Conservation (phyloP, 192 early-diverging fungal species). For the Backusella tarrabulga region DNA sequence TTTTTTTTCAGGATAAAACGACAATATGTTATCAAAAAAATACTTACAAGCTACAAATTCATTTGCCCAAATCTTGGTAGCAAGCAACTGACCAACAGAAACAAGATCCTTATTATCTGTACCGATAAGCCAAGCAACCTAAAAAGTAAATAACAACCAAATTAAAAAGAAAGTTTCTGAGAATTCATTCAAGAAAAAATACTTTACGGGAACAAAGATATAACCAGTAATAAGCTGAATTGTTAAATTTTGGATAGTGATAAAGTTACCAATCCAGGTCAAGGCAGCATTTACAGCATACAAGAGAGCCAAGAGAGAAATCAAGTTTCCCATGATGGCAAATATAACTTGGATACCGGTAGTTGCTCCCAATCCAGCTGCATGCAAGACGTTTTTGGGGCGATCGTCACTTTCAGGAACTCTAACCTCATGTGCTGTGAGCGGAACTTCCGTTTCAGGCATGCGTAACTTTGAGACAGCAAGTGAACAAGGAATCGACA, state of each 20-base stretch:
- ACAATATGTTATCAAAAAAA: background rate
- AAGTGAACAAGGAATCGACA: slow-evolving; percentile 87
- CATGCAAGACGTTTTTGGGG: slow-evolving; percentile 77
- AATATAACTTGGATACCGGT: slow-evolving; percentile 73
- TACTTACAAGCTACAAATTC: slow-evolving; percentile 80
- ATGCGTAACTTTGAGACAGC: slow-evolving; percentile 83
- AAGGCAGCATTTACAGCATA: slow-evolving; percentile 64
- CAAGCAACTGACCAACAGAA: slow-evolving; percentile 62
- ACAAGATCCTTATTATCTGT: slow-evolving; percentile 42
- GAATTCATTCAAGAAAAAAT: background rate
- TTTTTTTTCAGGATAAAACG: background rate
- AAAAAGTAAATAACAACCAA: slow-evolving; percentile 2
- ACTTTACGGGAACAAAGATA: slow-evolving; percentile 68
- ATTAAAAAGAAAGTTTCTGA: background rate
- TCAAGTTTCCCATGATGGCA: slow-evolving; percentile 73
- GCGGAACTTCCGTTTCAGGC: slow-evolving; percentile 80
- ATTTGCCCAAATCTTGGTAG: slow-evolving; percentile 78
- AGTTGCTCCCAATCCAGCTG: slow-evolving; percentile 80
- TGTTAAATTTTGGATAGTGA: slow-evolving; percentile 55
- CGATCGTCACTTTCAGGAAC: slow-evolving; percentile 56
- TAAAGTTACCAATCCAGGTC: slow-evolving; percentile 69
- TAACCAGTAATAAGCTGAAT: slow-evolving; percentile 74
- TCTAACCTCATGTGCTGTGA: slow-evolving; percentile 68
- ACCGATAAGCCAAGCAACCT: slow-evolving; percentile 60
- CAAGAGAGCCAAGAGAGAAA: slow-evolving; percentile 75